These are phyloP conservation scores for Intubia oerlemansii DNA, from an alignment of 2,329 filamentous ascomycete species.

Conservation along the genomic window DNA sequence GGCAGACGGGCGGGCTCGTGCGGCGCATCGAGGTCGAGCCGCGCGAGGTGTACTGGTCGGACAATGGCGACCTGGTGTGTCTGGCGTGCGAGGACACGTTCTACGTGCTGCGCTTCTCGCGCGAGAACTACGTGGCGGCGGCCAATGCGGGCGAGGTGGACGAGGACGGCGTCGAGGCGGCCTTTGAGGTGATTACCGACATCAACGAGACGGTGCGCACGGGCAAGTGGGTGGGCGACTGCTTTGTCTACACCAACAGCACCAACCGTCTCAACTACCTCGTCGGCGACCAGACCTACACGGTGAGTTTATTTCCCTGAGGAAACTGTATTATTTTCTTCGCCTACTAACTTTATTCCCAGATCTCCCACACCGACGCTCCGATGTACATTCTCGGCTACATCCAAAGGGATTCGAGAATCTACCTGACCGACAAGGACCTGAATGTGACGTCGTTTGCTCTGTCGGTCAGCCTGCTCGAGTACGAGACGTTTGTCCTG, in stretches of 20 bases:
- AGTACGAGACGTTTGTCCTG: slow-evolving; percentile 91
- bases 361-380: slow-evolving; percentile 88
- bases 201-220: slow-evolving; percentile 85
- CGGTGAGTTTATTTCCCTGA: slow-evolving; percentile 36
- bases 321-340: too few relatives aligned
- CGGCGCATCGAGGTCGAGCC: slow-evolving; percentile 72
- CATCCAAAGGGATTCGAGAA: slow-evolving; percentile 80
- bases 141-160: slow-evolving; percentile 67
- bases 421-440: slow-evolving; percentile 93
- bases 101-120: slow-evolving; percentile 80
- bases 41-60: slow-evolving; percentile 79
- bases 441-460: slow-evolving; percentile 78
- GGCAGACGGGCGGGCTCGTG: slow-evolving; percentile 74
- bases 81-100: slow-evolving; percentile 90
- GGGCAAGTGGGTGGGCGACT: slow-evolving; percentile 95
- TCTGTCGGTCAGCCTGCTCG: slow-evolving; percentile 77
- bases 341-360: neutral
- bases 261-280: slow-evolving; percentile 96
- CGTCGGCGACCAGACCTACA: slow-evolving; percentile 94
- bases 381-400: slow-evolving; percentile 91
- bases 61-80: slow-evolving; percentile 80
- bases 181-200: slow-evolving; percentile 91
- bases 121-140: slow-evolving; percentile 71
- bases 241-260: slow-evolving; percentile 95
- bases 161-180: slow-evolving; percentile 79